These are phyloP conservation scores for Acanthamoeba castellanii DNA, from an alignment of 208 protist species.

Conservation along the genomic window DNA sequence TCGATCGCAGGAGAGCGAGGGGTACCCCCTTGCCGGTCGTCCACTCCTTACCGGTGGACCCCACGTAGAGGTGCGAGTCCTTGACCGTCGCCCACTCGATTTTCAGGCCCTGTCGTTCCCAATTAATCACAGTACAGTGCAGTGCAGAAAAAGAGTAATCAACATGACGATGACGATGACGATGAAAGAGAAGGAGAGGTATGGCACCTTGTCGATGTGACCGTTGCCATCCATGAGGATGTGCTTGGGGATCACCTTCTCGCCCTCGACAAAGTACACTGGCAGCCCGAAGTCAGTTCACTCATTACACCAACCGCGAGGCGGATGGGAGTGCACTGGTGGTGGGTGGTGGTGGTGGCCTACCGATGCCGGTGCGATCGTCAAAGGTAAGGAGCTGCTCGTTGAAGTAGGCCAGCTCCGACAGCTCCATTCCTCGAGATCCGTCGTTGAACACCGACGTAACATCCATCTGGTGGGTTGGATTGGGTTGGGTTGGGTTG, in stretches of 20 bases:
- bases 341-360: neutral
- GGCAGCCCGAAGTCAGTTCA: neutral
- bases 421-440: constrained; percentile 84
- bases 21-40: constrained; percentile 78
- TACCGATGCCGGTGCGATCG: constrained; percentile 83
- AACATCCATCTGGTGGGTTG: neutral
- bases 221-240: constrained; percentile 83
- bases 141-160: too few species aligned
- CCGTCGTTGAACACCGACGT: constrained; percentile 71
- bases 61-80: constrained; percentile 82
- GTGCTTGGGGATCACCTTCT: constrained; percentile 62
- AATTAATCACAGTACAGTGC: neutral
- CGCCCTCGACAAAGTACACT: constrained; percentile 71
- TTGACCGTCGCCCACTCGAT: constrained; percentile 87
- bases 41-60: constrained; percentile 86
- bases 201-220: constrained; percentile 63
- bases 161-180: too few species aligned
- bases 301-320: neutral
- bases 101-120: constrained; percentile 81
- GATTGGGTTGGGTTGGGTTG: neutral
- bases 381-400: constrained; percentile 80
- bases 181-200: too few species aligned
- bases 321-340: neutral
- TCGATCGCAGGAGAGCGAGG: neutral
- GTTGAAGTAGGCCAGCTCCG: constrained; percentile 84